Percentiles rank a stretch among this genome's conserved stretches.
Conservation (phyloP, 306 rosid genomes). For the Cucumis melo region DNA sequence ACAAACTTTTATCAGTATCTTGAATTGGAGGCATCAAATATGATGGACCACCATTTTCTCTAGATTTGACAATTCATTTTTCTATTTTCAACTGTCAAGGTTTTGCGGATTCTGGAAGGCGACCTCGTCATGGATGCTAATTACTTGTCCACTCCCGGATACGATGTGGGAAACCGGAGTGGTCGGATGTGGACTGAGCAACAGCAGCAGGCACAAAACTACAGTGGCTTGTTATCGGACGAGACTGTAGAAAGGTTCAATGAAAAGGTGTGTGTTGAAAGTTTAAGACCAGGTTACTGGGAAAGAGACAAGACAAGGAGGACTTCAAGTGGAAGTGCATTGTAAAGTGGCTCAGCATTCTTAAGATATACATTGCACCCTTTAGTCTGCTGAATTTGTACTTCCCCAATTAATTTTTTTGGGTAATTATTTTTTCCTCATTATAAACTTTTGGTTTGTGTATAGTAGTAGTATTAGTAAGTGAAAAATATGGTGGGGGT, state of each 20-base stretch:
- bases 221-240: conserved; percentile 41
- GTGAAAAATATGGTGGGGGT: conserved; percentile 18
- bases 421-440: conserved; percentile 4
- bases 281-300: conserved; percentile 43
- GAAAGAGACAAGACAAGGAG: conserved; percentile 48
- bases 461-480: conserved; percentile 37
- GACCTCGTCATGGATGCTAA: conserved; percentile 80
- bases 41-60: background rate
- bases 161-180: conserved; percentile 64
- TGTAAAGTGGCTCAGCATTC: conserved; percentile 20
- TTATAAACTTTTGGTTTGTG: conserved; percentile 38
- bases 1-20: background rate
- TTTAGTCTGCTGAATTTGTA: conserved; percentile 10
- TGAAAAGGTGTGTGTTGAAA: conserved; percentile 61
- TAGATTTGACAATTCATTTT: background rate
- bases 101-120: conserved; percentile 87
- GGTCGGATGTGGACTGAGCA: conserved; percentile 67
- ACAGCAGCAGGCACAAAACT: conserved; percentile 43
- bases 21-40: background rate
- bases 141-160: conserved; percentile 50
- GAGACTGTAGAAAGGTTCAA: conserved; percentile 50
- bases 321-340: conserved; percentile 38
- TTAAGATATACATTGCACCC: conserved; percentile 3
- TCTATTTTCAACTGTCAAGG: conserved; percentile 23
- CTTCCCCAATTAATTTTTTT: conserved; percentile 12